phyloP scores from a whole-genome alignment of 1,284 basidiomycete genomes.

The Sphaerobolus stellatus region DNA sequence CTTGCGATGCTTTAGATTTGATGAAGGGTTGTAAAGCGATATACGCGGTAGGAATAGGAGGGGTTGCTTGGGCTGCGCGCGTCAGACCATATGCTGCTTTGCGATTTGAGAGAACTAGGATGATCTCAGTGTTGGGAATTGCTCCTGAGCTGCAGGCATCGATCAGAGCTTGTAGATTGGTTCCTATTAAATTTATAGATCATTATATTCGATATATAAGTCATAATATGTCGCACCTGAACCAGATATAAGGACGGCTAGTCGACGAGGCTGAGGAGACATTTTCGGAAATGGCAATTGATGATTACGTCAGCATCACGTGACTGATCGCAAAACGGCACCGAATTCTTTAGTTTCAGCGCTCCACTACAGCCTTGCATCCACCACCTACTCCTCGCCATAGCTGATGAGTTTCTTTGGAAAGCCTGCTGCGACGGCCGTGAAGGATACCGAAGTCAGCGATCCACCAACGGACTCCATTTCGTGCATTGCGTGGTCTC shows the following conservation, averaged over 20 bases:
- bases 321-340: no score
- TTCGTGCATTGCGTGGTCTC: conserved; percentile 41
- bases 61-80: conserved; percentile 67
- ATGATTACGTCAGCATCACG: no score
- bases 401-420: no score
- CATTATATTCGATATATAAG: no score
- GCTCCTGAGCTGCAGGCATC: conserved; percentile 65
- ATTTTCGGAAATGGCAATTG: no score
- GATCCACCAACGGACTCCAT: conserved; percentile 45
- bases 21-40: conserved; percentile 86
- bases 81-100: conserved; percentile 89
- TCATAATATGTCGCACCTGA: no score
- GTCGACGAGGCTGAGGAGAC: no score
- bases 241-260: no score
- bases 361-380: no score
- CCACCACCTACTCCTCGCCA: no score
- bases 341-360: no score
- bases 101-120: conserved; percentile 87
- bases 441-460: conserved; percentile 46
- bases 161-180: conserved; percentile 94
- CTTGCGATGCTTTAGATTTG: conserved; percentile 68
- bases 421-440: background rate
- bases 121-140: conserved; percentile 71
- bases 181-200: conserved; percentile 71
- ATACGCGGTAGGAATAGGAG: conserved; percentile 81